Percentiles rank a stretch among this genome's conserved stretches.
Conservation (phyloP, 192 early-diverging fungal genomes). For the Linnemannia zychae region DNA sequence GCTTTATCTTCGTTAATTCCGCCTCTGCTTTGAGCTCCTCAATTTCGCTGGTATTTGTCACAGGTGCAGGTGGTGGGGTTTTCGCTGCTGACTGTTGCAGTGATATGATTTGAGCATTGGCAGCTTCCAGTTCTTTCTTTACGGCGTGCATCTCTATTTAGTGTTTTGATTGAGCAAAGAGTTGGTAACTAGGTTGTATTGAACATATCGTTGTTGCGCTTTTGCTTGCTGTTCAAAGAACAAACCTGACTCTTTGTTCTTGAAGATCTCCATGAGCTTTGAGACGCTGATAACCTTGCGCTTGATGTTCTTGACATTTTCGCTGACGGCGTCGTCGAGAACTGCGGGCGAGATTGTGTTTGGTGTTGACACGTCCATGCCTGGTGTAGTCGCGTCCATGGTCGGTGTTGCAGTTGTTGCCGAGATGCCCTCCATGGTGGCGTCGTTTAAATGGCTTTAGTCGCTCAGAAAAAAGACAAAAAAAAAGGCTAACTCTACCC, state of each 20-base stretch:
- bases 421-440: conserved; percentile 6
- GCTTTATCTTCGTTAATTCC: conserved; percentile 14
- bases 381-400: conserved; percentile 4
- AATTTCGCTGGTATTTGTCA: background rate
- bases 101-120: background rate
- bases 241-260: conserved; percentile 26
- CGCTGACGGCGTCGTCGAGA: conserved; percentile 1
- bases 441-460: background rate
- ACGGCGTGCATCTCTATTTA: conserved; percentile 7
- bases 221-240: background rate
- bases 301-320: conserved; percentile 39
- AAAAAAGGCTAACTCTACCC: background rate
- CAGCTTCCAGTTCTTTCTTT: conserved; percentile 1
- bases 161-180: background rate
- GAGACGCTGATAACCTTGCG: conserved; percentile 30
- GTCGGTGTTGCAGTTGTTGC: conserved; percentile 10
- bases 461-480: background rate
- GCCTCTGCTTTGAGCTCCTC: background rate
- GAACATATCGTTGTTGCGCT: background rate
- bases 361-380: background rate
- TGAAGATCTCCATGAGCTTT: conserved; percentile 33
- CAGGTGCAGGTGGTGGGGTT: background rate
- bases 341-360: background rate
- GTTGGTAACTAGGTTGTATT: background rate
- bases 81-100: background rate